These are phyloP conservation scores for Xylaria sp. DNA, from an alignment of 2,329 filamentous ascomycete species.

Conservation along the genomic window DNA sequence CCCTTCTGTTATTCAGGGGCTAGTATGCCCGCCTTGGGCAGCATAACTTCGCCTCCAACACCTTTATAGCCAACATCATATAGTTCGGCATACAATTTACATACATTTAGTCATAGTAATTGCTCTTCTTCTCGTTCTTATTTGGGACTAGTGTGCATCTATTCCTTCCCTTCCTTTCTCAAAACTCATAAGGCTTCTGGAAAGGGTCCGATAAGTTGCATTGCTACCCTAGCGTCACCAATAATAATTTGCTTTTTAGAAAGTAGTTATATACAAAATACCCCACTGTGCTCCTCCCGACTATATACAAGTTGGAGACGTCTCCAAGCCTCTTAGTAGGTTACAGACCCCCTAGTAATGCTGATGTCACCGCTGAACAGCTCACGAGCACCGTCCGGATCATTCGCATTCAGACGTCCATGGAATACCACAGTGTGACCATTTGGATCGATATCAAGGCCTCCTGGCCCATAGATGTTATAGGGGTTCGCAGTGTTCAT, in stretches of 20 bases:
- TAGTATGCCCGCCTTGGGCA: too few relatives aligned
- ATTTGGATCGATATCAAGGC: conserved; percentile 46
- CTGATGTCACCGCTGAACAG: conserved; percentile 44
- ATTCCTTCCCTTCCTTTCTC: too few relatives aligned
- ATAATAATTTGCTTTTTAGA: neutral
- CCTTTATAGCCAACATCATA: too few relatives aligned
- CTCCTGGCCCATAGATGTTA: conserved; percentile 45
- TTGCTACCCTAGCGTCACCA: too few relatives aligned
- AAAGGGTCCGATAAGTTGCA: too few relatives aligned
- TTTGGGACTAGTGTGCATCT: too few relatives aligned
- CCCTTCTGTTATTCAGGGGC: too few relatives aligned
- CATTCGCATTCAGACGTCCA: conserved; percentile 39
- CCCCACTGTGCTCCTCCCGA: neutral
- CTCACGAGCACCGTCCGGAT: conserved; percentile 37
- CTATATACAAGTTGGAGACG: neutral
- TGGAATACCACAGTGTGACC: conserved; percentile 45
- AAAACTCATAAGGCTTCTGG: too few relatives aligned
- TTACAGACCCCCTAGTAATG: conserved; percentile 24
- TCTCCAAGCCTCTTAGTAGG: neutral
- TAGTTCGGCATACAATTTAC: too few relatives aligned
- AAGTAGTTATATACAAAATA: neutral
- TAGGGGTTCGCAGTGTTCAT: conserved; percentile 43
- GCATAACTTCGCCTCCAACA: too few relatives aligned
- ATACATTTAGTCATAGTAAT: too few relatives aligned
- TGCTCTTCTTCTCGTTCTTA: too few relatives aligned